Evolutionary conservation across 768 basidiomycete species (phyloP), one percentile per base, ranked within the genome.

Genomic region (Leccinum imitatum): DNA sequence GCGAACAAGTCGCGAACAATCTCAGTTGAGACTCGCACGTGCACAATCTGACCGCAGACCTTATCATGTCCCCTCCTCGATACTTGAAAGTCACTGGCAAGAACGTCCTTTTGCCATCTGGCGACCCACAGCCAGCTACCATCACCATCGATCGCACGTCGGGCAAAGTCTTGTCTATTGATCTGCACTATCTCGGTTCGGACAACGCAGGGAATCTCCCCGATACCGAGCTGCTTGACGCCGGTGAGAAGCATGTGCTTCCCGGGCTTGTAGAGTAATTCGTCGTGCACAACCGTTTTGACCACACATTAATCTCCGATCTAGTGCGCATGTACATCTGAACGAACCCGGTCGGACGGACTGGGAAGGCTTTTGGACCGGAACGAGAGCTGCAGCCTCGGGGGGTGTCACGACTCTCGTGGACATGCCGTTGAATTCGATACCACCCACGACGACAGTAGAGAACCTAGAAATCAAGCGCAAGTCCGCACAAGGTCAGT

Each of bases 361-460:
- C 59, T 97, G 95, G 95, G 95, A 97, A 70, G 95, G 95, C 0
- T 96, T 97, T 71, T 84, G 82, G 76, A 91, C 93, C 0, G 95
- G 93, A n/a, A 95, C 95, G 1, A 77, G 80, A 57, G 96, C 96
- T 19, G 96, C 96, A 1, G 85, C 87, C 2, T 90, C 93, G 1
- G 96, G 96, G 21, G 97, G 96, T 7, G 86, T 98, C n/a, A 98
- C 95, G 8, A 93, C 93, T 6, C 78, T 98, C 21, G 88, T 98
- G 33, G 97, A 98, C 76, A 99, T 98, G 96, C 97, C 96, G 3
- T 79, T 99, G 57, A 98, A 99, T 74, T 96, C 95, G 2, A 91
- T 98, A 56, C 96, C 96, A 1, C 94, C 97, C 0, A 98, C 97
- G 1, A 95, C 93, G 2, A 95, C 93, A 0, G 82, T 93, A 8